Base-by-base conservation (phyloP, 352 stramenopile genomes). In the Globisporangium canariense region DNA sequence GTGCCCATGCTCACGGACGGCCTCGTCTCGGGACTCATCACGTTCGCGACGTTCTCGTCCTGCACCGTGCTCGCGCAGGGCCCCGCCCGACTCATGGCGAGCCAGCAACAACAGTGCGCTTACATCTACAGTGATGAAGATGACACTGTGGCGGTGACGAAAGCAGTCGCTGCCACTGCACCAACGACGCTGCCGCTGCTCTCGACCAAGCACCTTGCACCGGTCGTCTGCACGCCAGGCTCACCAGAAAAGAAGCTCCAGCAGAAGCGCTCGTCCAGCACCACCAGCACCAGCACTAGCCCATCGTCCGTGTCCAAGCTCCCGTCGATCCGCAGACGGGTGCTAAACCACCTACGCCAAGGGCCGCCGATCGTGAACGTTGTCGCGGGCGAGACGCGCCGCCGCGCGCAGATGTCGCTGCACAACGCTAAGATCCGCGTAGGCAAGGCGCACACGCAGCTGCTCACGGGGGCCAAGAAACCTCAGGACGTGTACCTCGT, bases 401-500 rank as follows among this genome's bases (percentile, higher is more conserved):
- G 78, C 40, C 79, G 86, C 36, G 69, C 69, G 32, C 73, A 91
- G 40, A 81, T 82, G 64, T 73, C 70, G 34, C 65, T 94, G 9
- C 43, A 69, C 7, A 58, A 83, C 20, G 77, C 86, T 36, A 84
- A 75, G 50, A 81, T 94, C 53, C 82, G 86, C 22, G 77, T 94
- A n/a, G 86, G 86, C 54, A 94, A 94, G 64, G 81, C 83, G 46
- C 89, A 87, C 52, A 50, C 81, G 55, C 77, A 86, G 52, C 45
- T 65, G 1, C 62, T 80, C 20, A 56, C 70, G 4, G 67, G 64
- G 36, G 67, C 62, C 6, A 75, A 75, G 49, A 86, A 90, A 57
- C 58, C 68, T 0, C 64, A 80, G 20, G 86, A 94, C 57, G 74
- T 86, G 43, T 94, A 93, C 67, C 73, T 94, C 28, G 73, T 94